Evolutionary conservation across 2,329 filamentous ascomycete species (phyloP), one percentile per base, ranked within the genome.

Genomic region (Mycosphaerella arachidis): DNA sequence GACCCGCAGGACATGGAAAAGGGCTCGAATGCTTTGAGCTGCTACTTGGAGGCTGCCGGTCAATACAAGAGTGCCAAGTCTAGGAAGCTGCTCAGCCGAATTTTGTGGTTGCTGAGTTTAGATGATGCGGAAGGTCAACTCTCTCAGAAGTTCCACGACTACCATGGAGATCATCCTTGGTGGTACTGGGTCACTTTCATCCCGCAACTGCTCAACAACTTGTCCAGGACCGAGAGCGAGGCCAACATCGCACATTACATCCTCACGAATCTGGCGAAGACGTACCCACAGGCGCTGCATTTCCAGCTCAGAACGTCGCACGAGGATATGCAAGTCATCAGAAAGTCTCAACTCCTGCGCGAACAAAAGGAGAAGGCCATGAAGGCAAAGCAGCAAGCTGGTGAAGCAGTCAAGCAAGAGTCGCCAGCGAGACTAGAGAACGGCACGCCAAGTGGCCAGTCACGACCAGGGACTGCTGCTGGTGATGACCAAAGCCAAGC

Each of bases 131-230:
- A 91, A 71, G 91, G 91, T 12, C 88, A 84, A 40, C 87, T 99
- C 61, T 89, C 91, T 0, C 82, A 86, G 68, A 91, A 93, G 12
- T 99, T 97, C 67, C 91, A 96, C 66, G 91, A 93, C 67, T 99
- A 94, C 79, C 97, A 97, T 79, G 94, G 94, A 55, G 95, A 99
- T 68, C 96, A 92, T 1, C 92, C 92, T 0, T 91, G 96, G 12
- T 99, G 94, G 94, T 99, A 97, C 77, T 99, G 94, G 94, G 97
- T 97, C 67, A 97, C 93, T 0, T 99, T 96, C 74, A 97, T 99
- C 64, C 94, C 94, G 18, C 94, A 99, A 75, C 83, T 99, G 46
- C 84, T 99, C 33, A 93, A 91, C 48, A 94, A 93, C 55, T 82
- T 99, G 54, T 91, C 90, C 1, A 88, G 97, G 13, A 71, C 69